phyloP scores from a whole-genome alignment of 306 rosid species.

The Begonia peltatifolia region DNA sequence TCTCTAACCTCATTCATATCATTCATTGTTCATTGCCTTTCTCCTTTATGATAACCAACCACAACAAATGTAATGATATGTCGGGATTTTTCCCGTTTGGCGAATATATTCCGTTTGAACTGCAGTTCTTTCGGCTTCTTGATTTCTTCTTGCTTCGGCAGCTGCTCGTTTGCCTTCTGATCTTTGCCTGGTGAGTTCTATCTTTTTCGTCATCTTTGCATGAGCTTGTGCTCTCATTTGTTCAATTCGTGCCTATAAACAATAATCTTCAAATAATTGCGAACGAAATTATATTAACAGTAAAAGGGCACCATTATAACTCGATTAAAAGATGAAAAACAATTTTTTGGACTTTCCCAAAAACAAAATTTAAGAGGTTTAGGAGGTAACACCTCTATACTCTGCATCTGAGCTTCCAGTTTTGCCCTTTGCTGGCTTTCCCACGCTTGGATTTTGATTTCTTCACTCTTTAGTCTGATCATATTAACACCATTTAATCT shows the following conservation, averaged over 20 bases:
- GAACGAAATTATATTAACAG: too few relatives aligned
- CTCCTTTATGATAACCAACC: conserved; percentile 39
- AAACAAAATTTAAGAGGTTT: neutral
- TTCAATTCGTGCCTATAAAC: conserved; percentile 59
- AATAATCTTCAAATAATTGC: too few relatives aligned
- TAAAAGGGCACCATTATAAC: neutral
- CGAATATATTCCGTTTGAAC: conserved; percentile 73
- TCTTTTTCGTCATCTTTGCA: conserved; percentile 69
- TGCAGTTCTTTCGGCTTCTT: conserved; percentile 58
- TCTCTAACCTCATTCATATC: neutral
- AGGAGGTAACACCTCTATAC: conserved; percentile 47
- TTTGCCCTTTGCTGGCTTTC: conserved; percentile 75
- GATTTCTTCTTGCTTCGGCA: conserved; percentile 52
- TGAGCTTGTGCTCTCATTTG: conserved; percentile 75
- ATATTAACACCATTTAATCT: conserved; percentile 7
- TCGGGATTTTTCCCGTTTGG: conserved; percentile 60
- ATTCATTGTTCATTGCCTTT: neutral
- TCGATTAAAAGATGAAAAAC: neutral
- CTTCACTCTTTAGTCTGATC: conserved; percentile 72
- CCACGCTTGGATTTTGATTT: conserved; percentile 93
- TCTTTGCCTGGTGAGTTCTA: conserved; percentile 70
- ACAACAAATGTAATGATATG: conserved; percentile 48
- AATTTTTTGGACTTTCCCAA: neutral
- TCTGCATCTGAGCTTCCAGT: conserved; percentile 77
- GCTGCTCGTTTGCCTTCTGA: conserved; percentile 69